Base-by-base conservation (phyloP, 2,329 filamentous ascomycete species). In the Penicillium sp. region DNA sequence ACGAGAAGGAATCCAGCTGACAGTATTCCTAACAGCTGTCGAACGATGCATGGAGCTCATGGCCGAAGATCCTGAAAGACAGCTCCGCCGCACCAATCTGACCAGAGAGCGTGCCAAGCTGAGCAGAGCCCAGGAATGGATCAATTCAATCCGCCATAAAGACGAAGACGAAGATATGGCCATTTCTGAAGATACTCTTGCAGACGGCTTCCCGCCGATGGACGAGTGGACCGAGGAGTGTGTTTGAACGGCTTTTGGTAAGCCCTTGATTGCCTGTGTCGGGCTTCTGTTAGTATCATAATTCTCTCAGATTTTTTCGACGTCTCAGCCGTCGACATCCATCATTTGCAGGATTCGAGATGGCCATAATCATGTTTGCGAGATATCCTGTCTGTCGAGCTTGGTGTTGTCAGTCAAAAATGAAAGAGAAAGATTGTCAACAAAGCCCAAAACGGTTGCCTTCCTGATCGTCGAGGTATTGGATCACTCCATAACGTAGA, bases 11-110 rank as follows among this genome's bases (percentile, higher is more conserved):
- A 49, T 50, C 41, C 15, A 41, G n/a, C 15, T 39, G 4, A 55
- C n/a, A 25, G 31, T 11, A n/a, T 22, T 34, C 28, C 12, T 58
- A 77, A 75, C 71, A 78, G 76, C 71, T 2, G 59, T 67, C 1
- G 73, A 75, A 2, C 67, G 73, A 1, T 78, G 75, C 48, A 63
- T 71, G 2, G 68, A 73, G 7, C 60, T 78, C 0, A 77, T 78
- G 73, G 71, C 71, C 0, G 75, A 77, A 49, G 74, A 78, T 8
- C 68, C 68, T 0, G 73, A 73, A 10, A 69, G 75, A 5, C 73
- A 76, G 42, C 62, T 63, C 10, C 72, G 74, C 6, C 71, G 76
- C 0, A 62, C 63, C 11, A 58, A 65, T 5, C 59, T 78, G 1
- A 47, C 60, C 1, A 73, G 69, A 28, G 73, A 78, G 35, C 69